Evolutionary conservation across 345 rosid genomes (phyloP).

Genomic region (Cardamine occulta): DNA sequence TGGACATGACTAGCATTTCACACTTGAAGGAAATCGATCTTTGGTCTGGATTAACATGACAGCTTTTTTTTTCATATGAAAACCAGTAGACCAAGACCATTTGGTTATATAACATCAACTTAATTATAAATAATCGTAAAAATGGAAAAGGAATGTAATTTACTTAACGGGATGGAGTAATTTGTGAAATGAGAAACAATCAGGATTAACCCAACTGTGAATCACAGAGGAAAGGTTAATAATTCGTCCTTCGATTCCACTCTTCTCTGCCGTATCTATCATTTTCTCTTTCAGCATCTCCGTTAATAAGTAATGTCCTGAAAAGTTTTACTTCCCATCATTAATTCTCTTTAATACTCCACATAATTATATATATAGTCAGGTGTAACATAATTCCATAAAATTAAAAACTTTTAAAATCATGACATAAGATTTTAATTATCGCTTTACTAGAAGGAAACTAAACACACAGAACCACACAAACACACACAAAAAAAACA

Average conservation of each 20-base stretch:
- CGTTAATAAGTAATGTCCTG: conserved; percentile 90
- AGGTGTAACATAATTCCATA: neutral
- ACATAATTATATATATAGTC: neutral
- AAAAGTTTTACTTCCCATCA: conserved; percentile 26
- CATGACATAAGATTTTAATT: no score
- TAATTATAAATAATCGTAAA: no score
- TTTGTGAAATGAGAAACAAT: conserved; percentile 60
- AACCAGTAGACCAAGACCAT: no score
- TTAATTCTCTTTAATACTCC: conserved; percentile 15
- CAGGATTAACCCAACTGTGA: conserved; percentile 84
- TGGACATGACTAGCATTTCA: no score
- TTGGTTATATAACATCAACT: no score
- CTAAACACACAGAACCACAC: no score
- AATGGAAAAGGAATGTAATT: conserved; percentile 9
- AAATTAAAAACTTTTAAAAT: neutral
- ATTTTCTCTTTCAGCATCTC: conserved; percentile 77
- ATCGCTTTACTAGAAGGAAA: neutral
- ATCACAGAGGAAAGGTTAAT: conserved; percentile 90
- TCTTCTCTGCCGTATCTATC: conserved; percentile 73
- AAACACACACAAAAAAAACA: no score
- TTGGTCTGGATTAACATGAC: no score
- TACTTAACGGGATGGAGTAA: conserved; percentile 79
- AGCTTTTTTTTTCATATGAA: no score
- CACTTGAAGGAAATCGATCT: no score
- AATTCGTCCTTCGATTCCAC: conserved; percentile 82